These are phyloP conservation scores for Rhynchospora pubera DNA, from an alignment of 176 grass and related monocot species.

Conservation along the genomic window DNA sequence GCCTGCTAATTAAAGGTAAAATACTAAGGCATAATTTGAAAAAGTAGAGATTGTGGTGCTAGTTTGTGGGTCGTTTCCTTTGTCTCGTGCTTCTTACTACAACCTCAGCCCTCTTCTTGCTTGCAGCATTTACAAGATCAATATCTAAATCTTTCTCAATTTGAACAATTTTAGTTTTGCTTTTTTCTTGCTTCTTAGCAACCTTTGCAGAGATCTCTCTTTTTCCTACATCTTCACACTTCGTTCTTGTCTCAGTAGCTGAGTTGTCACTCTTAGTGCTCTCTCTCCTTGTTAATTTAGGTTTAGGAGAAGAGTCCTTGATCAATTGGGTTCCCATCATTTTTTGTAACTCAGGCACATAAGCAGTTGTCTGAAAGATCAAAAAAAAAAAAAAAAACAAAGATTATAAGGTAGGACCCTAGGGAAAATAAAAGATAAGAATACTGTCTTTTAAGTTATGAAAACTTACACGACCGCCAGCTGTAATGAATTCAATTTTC, in stretches of 20 bases:
- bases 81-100: neutral
- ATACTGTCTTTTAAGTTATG: neutral
- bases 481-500: slow-evolving; percentile 91
- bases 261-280: slow-evolving; percentile 12
- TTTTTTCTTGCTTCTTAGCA: slow-evolving; percentile 11
- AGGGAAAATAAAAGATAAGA: neutral
- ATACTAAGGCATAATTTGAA: neutral
- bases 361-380: slow-evolving; percentile 64
- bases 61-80: neutral
- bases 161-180: neutral
- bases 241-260: slow-evolving; percentile 6
- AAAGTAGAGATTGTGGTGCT: neutral
- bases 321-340: slow-evolving; percentile 34
- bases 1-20: neutral
- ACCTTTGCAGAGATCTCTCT: neutral
- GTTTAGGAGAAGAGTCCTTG: slow-evolving; percentile 16
- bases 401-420: slow-evolving; percentile 1
- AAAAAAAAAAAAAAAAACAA: too few species aligned
- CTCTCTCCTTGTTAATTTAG: slow-evolving; percentile 24
- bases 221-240: slow-evolving; percentile 34
- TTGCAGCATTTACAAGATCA: slow-evolving; percentile 10
- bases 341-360: slow-evolving; percentile 73
- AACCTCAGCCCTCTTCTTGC: slow-evolving; percentile 9
- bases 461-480: slow-evolving; percentile 79
- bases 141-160: neutral